Evolutionary conservation across 768 basidiomycete species (phyloP), one percentile per base, ranked within the genome.

Genomic region (Tricholoma flavovirens): DNA sequence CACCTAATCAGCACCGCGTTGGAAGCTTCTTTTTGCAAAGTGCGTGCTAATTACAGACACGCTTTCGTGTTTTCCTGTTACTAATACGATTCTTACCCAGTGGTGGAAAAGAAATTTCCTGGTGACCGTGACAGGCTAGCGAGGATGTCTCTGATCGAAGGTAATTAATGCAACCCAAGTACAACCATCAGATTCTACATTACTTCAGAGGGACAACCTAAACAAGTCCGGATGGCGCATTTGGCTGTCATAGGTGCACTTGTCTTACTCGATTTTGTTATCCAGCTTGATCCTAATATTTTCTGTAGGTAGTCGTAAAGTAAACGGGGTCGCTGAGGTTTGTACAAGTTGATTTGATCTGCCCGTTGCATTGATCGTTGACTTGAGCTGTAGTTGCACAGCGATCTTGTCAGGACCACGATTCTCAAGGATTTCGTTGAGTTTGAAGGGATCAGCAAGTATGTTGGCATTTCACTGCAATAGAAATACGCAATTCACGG

Each of bases 311-410:
- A 89, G 87, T 65, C 82, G 86, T 62, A 90, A 86, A 67, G 89
- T 94, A 65, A 99, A 99, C 63, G 96, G 97, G 65, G 97, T 98
- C 12, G 96, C 97, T 9, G 96, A 94, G 75, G 84, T 87, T 60
- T 9, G 66, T 50, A 26, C 59, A 33, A 19, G 48, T 40, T 45
- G 17, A 45, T 36, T 17, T 29, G 15, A 19, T 15, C 19, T 12
- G 24, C 38, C 15, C 9, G 3, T 8, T 2, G 38, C 17, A 51
- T 19, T 24, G 29, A 49, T 26, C 32, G 30, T 11, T 54, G 24
- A 42, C 51, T 17, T 19, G 9, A 14, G 22, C 12, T 49, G 26
- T 55, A 86, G 82, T 77, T 98, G 24, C 97, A 98, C 77, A 90
- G 87, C 57, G 87, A 93, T 53, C 82, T 98, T 43, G 89, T 98